Base-by-base conservation (phyloP, 768 basidiomycete species). In the Amanita subjunquillea region DNA sequence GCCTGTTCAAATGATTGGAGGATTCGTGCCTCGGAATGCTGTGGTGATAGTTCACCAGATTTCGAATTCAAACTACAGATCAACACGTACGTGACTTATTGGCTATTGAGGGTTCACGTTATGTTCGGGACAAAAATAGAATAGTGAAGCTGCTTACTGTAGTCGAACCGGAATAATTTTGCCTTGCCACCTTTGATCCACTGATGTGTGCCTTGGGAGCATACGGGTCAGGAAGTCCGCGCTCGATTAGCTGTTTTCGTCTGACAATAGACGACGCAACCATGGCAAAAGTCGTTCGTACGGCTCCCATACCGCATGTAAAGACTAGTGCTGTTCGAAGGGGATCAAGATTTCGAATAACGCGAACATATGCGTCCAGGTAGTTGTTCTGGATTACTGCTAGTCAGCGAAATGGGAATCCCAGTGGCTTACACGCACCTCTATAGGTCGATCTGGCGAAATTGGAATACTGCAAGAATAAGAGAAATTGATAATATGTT, bases 251-350 rank as follows among this genome's bases (percentile, higher is more conserved):
- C 63, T 91, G 86, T 60, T 85, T 88, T 45, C 95, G 74, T 40
- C 95, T 75, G 2, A 97, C 75, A 34, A 99, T 73, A 53, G 84
- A 81, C 0, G 95, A 93, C 6, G 92, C 90, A n/a, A 85, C 79
- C 96, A 98, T 98, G 3, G 91, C 92, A 62, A 96, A 98, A 0
- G 94, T 97, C 2, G 93, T 94, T 17, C 95, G 79, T 1, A 97
- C 94, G 2, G 91, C 91, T 42, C 96, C 96, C 83, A 95, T 92
- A 30, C 96, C 95, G 64, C 95, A 97, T 46, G 88, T 92, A 65
- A 98, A 97, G 3, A 98, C 87, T 17, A 98, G 72, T 0, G 87
- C 83, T 0, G 91, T 92, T 15, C 73, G 72, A 3, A 85, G 69
- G 2, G 95, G 94, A 59, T 95, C 89, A 0, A 86, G 79, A 37